Evolutionary conservation across 306 rosid genomes (phyloP).

Genomic region (Cicer pinnatifidum): DNA sequence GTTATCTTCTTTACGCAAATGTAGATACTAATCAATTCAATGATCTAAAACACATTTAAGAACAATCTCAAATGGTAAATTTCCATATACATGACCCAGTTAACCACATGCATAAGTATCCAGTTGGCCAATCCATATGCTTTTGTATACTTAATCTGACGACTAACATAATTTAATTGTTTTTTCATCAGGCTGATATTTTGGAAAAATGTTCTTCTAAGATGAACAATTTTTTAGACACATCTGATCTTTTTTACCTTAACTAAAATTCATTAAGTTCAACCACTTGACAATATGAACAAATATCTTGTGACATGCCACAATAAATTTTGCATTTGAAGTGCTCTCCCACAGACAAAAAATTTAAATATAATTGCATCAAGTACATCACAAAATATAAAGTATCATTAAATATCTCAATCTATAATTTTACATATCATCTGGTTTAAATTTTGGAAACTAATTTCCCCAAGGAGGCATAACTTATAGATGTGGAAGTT

Average conservation of each 20-base stretch:
- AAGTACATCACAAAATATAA: slow-evolving; percentile 40
- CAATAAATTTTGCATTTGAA: slow-evolving; percentile 27
- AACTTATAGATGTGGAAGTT: slow-evolving; percentile 16
- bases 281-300: neutral
- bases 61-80: too few species aligned
- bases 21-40: neutral
- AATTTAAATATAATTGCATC: slow-evolving; percentile 23
- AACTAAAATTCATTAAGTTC: neutral
- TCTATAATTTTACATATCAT: slow-evolving; percentile 44
- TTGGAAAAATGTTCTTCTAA: neutral
- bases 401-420: slow-evolving; percentile 34
- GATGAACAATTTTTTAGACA: too few species aligned
- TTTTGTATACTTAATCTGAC: neutral
- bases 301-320: slow-evolving; percentile 10
- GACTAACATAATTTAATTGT: too few species aligned
- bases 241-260: neutral
- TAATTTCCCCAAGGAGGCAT: slow-evolving; percentile 36
- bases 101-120: neutral
- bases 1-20: too few species aligned
- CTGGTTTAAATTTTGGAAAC: slow-evolving; percentile 17
- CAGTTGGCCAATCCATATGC: neutral
- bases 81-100: neutral
- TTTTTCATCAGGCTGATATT: neutral
- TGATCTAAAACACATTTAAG: too few species aligned
- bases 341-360: neutral